Evolutionary conservation across 345 rosid genomes (phyloP).

Genomic region (Eucalyptus dawsonii): DNA sequence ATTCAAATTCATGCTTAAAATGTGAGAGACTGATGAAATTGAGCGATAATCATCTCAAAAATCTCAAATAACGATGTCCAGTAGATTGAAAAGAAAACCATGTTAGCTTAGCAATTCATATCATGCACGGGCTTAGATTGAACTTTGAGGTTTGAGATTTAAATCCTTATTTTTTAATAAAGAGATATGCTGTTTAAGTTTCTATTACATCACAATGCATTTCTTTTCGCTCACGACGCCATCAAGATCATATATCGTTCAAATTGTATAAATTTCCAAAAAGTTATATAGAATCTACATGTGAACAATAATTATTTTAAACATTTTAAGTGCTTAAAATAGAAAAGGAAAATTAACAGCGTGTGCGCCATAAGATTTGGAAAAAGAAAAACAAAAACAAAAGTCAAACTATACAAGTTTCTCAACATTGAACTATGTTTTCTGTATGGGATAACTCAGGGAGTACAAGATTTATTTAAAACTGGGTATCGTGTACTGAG

Average conservation of each 20-base stretch:
- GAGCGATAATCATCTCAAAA: not conserved
- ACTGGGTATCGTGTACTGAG: not conserved
- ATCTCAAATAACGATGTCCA: not conserved
- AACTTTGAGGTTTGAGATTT: not conserved
- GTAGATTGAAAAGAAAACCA: not conserved
- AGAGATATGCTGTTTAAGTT: not conserved
- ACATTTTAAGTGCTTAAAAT: not conserved
- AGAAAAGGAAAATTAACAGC: not conserved
- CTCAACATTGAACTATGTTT: not conserved
- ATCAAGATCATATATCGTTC: not conserved
- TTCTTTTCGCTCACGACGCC: not conserved
- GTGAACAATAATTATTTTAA: not conserved
- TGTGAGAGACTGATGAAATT: not conserved
- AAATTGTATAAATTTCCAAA: not conserved
- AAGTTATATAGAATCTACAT: not conserved
- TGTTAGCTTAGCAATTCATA: not conserved
- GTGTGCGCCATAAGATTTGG: not conserved
- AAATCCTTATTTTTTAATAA: not conserved
- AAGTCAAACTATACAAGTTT: not conserved
- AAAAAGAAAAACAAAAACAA: not conserved
- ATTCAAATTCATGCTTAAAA: not conserved
- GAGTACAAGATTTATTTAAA: not conserved
- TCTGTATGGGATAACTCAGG: not conserved
- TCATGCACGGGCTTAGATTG: not conserved
- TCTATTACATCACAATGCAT: not conserved